Evolutionary conservation across 148 eudicot genomes (phyloP), one percentile per base, ranked within the genome.

Genomic region (Polygonum aviculare): DNA sequence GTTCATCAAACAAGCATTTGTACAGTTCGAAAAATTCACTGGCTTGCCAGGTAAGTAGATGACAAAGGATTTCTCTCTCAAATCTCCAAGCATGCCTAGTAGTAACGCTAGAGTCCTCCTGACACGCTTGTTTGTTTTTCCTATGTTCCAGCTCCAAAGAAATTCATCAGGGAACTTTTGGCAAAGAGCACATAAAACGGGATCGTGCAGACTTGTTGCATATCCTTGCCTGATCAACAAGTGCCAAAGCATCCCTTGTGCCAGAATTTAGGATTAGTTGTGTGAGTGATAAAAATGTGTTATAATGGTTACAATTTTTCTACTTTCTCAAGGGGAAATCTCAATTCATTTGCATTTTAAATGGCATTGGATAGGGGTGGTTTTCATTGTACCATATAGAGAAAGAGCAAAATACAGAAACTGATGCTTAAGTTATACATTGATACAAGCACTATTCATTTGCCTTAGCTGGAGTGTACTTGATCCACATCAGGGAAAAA

Each of bases 1-100:
- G 80, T 78, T 78, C 55, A 73, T 78, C 77, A 78, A 78, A 73
- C 80, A 73, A 73, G 80, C 80, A 55, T 78, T 59, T 48, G 77
- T 78, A 21, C 80, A 78, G 65, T 78, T 78, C 62, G 47, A 57
- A 47, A 78, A 78, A 3, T 78, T 78, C 72, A 78, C 80, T 31
- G 80, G 80, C 48, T 74, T 73, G 67, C 80, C 80, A 55, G 80
- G 80, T 78, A 19, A 50, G 62, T 19, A 21, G 62, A 55, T 55
- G 26, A 7, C 22, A 55, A 5, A 55, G 19, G 62, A 19, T 1
- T 3, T 55, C 62, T 19, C 8, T 55, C 21, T 19, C 31, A 19
- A 55, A 55, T 21, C 19, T 55, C 12, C 33, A 0, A 55, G 62
- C 62, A 55, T 55, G 7, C 26, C 62, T 55, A 44, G 9, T 39